A percentile compares a stretch with the other conserved stretches of the same genome.
Conservation (phyloP, 1,284 basidiomycete genomes). For the Trametes hirsuta region DNA sequence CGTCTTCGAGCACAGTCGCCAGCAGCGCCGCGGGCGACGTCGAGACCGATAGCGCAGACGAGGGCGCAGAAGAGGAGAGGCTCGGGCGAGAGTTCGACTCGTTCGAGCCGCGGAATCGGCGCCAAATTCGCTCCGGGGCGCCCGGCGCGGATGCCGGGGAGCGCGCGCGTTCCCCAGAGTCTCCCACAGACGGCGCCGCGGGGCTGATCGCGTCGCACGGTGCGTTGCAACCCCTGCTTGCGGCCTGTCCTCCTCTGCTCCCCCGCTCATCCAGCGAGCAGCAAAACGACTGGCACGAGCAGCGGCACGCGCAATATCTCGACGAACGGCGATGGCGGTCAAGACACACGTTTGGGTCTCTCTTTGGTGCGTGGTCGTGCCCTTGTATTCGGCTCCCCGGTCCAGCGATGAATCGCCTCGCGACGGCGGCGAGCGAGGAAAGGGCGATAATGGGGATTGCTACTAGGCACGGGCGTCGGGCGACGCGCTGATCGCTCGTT, state of each 20-base stretch:
- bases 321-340: conserved; percentile 26
- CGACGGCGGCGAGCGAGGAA: not conserved
- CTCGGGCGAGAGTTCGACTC: conserved; percentile 2
- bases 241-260: conserved; percentile 11
- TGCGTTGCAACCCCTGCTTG: conserved; percentile 10
- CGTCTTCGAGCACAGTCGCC: conserved; percentile 8
- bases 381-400: not conserved
- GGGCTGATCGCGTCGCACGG: conserved; percentile 22
- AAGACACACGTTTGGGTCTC: conserved; percentile 31
- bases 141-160: not conserved
- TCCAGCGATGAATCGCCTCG: not conserved
- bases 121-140: not conserved
- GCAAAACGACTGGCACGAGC: conserved; percentile 18
- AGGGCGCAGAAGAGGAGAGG: not conserved
- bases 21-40: conserved; percentile 7
- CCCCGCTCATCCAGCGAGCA: conserved; percentile 17
- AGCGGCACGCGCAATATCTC: conserved; percentile 3
- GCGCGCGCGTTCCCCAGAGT: conserved; percentile 6
- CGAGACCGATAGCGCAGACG: conserved; percentile 5
- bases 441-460: not conserved
- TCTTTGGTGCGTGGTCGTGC: conserved; percentile 30
- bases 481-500: conserved; percentile 8
- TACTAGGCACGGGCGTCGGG: not conserved
- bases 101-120: conserved; percentile 8
- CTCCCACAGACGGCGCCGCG: not conserved